Percentiles rank a stretch among this genome's conserved stretches.
Evolutionary conservation across 441 rosid species (phyloP).

Genomic region (Pelargonium australe): DNA sequence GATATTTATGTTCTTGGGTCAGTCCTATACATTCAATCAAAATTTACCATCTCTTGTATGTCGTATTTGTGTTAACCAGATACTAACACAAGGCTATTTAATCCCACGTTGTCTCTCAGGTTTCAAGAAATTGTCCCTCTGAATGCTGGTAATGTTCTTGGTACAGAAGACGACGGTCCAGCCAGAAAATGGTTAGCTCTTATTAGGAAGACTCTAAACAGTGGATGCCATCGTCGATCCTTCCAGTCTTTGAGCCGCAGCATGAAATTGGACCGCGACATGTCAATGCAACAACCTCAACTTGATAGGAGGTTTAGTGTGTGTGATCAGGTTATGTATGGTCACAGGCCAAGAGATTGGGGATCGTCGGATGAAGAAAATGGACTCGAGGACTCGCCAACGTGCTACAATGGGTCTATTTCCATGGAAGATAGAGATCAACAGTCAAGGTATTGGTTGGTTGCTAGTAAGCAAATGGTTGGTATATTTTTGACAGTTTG

Average conservation of each 20-base stretch:
- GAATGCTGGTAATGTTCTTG: conserved; percentile 91
- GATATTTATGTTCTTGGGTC: conserved; percentile 61
- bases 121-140: conserved; percentile 97
- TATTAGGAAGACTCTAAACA: conserved; percentile 71
- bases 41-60: neutral
- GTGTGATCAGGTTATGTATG: conserved; percentile 79
- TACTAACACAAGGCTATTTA: conserved; percentile 14
- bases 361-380: conserved; percentile 92
- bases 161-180: conserved; percentile 98
- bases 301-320: conserved; percentile 85
- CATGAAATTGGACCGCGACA: conserved; percentile 74
- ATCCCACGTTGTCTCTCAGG: conserved; percentile 31
- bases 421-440: conserved; percentile 59
- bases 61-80: neutral
- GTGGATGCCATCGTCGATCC: conserved; percentile 52
- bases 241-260: conserved; percentile 70
- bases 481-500: conserved; percentile 90
- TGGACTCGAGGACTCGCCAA: conserved; percentile 66
- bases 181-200: conserved; percentile 93
- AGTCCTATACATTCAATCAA: neutral
- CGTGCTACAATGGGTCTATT: conserved; percentile 45
- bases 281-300: conserved; percentile 55
- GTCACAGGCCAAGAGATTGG: conserved; percentile 72
- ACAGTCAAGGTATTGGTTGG: conserved; percentile 74
- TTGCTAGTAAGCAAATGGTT: conserved; percentile 94